Base-by-base conservation (phyloP, 2,329 filamentous ascomycete genomes). In the Drechslerella dactyloides region DNA sequence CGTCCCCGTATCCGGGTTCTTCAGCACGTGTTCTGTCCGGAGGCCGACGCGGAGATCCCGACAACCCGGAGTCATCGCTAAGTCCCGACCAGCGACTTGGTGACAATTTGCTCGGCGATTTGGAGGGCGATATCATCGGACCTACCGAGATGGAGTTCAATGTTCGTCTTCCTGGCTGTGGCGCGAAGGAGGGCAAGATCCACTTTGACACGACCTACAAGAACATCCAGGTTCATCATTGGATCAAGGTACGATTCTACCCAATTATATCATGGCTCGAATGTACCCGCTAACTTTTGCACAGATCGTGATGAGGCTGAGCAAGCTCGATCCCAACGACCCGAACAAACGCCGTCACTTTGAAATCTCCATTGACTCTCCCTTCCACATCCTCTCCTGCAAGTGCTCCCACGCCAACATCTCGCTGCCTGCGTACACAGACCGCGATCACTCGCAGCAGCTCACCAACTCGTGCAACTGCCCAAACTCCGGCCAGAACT, bases 61-160 rank as follows among this genome's bases (percentile, higher is more conserved):
- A 77, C 27, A 61, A 61, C 27, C 59, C 70, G 52, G 74, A 75
- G 30, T 60, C 68, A 30, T 30, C 50, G 21, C 57, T 51, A 40
- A 52, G 46, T 65, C 69, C 62, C 56, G 66, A 48, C 54, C 73
- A 48, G 50, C 59, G 60, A 58, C 61, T 62, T 10, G 56, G 56
- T 13, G 87, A 86, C 4, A 96, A 96, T 77, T 81, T 96, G 3
- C 82, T 97, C 4, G 93, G 93, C 8, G 89, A 96, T 76, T 82
- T 96, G 17, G 87, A 90, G 48, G 84, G 89, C 13, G 90, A 96
- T 78, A 91, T 88, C 75, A 89, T 93, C 82, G 92, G 90, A 0
- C 89, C 92, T 19, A 96, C 93, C 0, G 93, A 97, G 80, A 92
- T 96, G 82, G 93, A 97, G 78, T 93, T 96, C 83, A 94, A 89